These are phyloP conservation scores for Paraphaeosphaeria sporulosa DNA, from an alignment of 2,329 filamentous ascomycete species.

Conservation along the genomic window DNA sequence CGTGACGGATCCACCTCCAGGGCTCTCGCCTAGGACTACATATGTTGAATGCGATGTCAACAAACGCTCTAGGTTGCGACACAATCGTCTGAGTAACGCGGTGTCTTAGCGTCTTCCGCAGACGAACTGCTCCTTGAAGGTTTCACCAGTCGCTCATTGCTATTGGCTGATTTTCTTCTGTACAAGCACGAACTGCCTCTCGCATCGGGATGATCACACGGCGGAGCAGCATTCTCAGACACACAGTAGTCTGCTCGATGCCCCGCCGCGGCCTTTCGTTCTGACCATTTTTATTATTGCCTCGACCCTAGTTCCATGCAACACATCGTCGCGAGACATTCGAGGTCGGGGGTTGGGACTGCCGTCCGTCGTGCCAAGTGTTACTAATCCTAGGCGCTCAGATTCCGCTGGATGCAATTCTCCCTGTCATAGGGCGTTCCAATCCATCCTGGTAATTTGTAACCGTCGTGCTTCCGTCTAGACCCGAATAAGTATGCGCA, in stretches of 20 bases:
- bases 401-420: constrained; percentile 2
- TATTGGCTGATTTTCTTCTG: background rate
- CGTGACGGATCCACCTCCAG: constrained; percentile 3
- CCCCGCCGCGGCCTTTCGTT: no score
- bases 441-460: background rate
- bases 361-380: background rate
- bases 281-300: no score
- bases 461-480: background rate
- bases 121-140: background rate
- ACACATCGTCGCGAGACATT: no score
- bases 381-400: constrained; percentile 1
- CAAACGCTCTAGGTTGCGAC: background rate
- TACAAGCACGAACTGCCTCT: background rate
- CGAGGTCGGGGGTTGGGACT: no score
- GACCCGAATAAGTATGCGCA: background rate
- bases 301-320: no score
- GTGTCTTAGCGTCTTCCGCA: background rate
- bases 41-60: background rate
- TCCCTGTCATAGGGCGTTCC: background rate
- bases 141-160: background rate
- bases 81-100: background rate
- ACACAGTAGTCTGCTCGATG: no score
- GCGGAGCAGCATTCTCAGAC: no score
- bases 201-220: no score
- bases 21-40: no score